Conservation (phyloP, 2,329 filamentous ascomycete genomes). For the Colletotrichum zoysiae region DNA sequence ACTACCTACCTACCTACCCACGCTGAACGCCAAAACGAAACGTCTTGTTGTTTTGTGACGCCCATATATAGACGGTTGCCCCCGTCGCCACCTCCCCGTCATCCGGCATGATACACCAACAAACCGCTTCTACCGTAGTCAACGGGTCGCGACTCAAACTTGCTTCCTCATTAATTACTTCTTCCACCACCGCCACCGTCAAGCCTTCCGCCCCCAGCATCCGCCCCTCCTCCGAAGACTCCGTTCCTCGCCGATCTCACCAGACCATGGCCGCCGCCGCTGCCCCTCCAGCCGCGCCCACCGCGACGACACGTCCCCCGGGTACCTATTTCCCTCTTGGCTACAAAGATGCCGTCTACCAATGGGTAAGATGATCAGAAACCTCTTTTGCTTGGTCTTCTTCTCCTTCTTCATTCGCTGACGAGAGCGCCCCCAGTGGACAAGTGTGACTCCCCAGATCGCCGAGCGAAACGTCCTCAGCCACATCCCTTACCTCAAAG, state of each 20-base stretch:
- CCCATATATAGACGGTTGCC: slow-evolving; percentile 31
- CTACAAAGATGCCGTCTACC: slow-evolving; percentile 90
- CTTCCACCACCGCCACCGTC: slow-evolving; percentile 32
- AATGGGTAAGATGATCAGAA: slow-evolving; percentile 77
- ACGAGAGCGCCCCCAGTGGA: slow-evolving; percentile 73
- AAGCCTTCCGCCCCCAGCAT: slow-evolving; percentile 28
- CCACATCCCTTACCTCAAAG: slow-evolving; percentile 84
- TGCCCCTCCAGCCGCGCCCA: slow-evolving; percentile 33
- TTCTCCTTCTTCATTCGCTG: slow-evolving; percentile 24
- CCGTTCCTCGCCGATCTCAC: slow-evolving; percentile 33
- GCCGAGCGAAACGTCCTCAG: slow-evolving; percentile 92
- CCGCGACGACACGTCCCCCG: slow-evolving; percentile 43
- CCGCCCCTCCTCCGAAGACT: slow-evolving; percentile 30
- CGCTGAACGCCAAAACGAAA: slow-evolving; percentile 14
- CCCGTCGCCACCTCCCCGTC: slow-evolving; percentile 42
- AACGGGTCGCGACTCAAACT: slow-evolving; percentile 57
- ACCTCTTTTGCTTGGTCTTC: not conserved
- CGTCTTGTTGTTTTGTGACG: slow-evolving; percentile 36
- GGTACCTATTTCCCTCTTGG: slow-evolving; percentile 81
- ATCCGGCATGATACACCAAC: slow-evolving; percentile 61
- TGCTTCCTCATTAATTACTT: slow-evolving; percentile 44
- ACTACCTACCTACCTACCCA: no score
- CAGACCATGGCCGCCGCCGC: slow-evolving; percentile 41
- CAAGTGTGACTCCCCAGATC: slow-evolving; percentile 80
- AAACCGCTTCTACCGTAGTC: slow-evolving; percentile 54